A percentile compares a stretch with the other conserved stretches of the same genome.
Conservation (phyloP, 73 alveolate genomes). For the Paraurostyla sp. region DNA sequence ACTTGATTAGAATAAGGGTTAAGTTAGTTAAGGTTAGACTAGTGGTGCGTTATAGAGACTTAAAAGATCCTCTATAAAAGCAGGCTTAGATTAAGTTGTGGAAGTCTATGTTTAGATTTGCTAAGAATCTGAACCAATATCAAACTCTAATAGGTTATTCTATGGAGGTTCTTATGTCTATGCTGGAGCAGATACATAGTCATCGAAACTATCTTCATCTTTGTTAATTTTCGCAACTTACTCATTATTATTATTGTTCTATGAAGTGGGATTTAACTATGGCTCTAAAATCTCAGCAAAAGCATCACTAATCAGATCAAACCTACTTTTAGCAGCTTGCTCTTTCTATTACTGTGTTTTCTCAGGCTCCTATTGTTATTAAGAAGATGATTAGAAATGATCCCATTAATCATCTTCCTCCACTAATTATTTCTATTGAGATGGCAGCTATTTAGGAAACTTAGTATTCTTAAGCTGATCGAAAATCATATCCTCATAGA, state of each 20-base stretch:
- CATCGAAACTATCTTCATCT: slow-evolving; percentile 40
- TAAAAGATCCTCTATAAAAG: slow-evolving; percentile 9
- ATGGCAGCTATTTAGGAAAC: neutral
- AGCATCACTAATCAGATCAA: slow-evolving; percentile 49
- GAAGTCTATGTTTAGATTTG: neutral
- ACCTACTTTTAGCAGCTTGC: neutral
- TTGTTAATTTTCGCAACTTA: neutral
- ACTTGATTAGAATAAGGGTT: no score
- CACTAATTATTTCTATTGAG: neutral
- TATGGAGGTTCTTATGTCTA: neutral
- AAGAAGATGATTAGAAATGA: neutral
- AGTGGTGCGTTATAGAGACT: slow-evolving; percentile 3
- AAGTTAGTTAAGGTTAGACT: neutral
- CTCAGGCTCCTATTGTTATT: neutral
- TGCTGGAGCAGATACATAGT: slow-evolving; percentile 3
- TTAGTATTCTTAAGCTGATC: neutral
- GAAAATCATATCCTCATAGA: slow-evolving; percentile 2
- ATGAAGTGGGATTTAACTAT: neutral
- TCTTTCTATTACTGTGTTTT: neutral
- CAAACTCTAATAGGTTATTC: neutral
- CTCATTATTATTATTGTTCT: neutral
- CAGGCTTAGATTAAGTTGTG: neutral
- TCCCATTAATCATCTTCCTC: slow-evolving; percentile 46
- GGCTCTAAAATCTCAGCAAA: slow-evolving; percentile 41
- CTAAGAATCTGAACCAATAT: neutral